Percentiles rank a stretch among this genome's conserved stretches.
These are phyloP conservation scores for Hamamelis virginiana DNA, from an alignment of 164 flowering plant species.

Conservation along the genomic window DNA sequence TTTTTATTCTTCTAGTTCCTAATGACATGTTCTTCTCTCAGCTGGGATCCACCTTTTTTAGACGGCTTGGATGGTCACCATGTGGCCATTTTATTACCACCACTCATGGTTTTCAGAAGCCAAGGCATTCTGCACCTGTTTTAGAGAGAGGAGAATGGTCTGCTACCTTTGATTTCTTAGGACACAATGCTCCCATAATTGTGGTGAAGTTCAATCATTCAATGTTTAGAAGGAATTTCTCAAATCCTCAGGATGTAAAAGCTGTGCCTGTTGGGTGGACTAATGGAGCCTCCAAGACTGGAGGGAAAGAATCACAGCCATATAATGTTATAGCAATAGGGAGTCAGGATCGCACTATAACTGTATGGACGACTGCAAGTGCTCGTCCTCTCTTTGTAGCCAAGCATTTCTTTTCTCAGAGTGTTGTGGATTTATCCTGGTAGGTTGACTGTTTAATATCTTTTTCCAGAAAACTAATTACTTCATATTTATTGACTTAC, in stretches of 20 bases:
- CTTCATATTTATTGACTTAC: not conserved
- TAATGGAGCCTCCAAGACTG: constrained; percentile 74
- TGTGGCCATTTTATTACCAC: constrained; percentile 99
- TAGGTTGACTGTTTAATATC: constrained; percentile 18
- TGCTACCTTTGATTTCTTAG: constrained; percentile 97
- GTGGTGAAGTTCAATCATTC: constrained; percentile 96
- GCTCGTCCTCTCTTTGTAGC: constrained; percentile 99
- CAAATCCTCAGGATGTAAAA: constrained; percentile 62
- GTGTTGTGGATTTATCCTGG: constrained; percentile 98
- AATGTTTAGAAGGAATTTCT: constrained; percentile 71
- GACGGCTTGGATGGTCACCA: constrained; percentile 99
- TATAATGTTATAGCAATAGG: constrained; percentile 97
- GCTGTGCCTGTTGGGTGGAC: constrained; percentile 71
- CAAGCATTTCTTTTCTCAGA: constrained; percentile 91
- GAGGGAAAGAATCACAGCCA: constrained; percentile 73
- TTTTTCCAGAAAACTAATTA: too few relatives aligned
- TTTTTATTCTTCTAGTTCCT: constrained; percentile 9
- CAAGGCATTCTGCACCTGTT: constrained; percentile 99
- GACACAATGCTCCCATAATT: constrained; percentile 97
- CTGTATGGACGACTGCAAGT: constrained; percentile 99
- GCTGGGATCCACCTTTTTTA: constrained; percentile 98
- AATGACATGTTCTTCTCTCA: constrained; percentile 36
- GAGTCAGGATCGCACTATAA: constrained; percentile 97
- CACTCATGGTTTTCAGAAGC: constrained; percentile 98
- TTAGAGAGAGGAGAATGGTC: constrained; percentile 99